Evolutionary conservation across 2,329 filamentous ascomycete species (phyloP), one percentile per base, ranked within the genome.

Genomic region (Fusarium verrucosum): DNA sequence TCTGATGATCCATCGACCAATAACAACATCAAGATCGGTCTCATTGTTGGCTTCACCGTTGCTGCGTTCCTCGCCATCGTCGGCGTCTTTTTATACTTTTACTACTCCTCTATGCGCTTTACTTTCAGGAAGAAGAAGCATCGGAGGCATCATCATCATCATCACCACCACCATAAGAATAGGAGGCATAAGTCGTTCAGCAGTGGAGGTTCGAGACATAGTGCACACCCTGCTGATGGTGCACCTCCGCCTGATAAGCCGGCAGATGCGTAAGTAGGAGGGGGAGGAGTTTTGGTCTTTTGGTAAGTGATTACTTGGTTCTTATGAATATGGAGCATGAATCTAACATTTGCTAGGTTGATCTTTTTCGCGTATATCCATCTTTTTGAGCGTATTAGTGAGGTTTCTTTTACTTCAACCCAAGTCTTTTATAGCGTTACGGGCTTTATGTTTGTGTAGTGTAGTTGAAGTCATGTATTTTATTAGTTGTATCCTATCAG

Each of bases 41-140:
- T 81, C 56, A 74, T 79, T 5, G 76, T 82, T 40, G 80, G 77
- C 55, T 70, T 82, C 36, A 70, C 78, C 5, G 70, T 82, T 19
- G 74, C 75, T 23, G 66, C 76, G 19, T 82, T 82, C 53, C 50
- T 83, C 52, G 68, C 75, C 16, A 76, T 70, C 19, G 58, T 76
- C 17, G 51, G 70, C 35, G 72, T 72, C 33, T 82, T 83, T 58
- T 61, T 80, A 33, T 79, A 75, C 64, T 66, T 73, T 5, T 82
- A 82, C 62, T 74, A 79, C 42, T 53, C 59, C 19, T 78, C 80
- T 4, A 73, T 81, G 38, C 73, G 73, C 8, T 76, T 76, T 51
- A 71, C 71, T 2, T 64, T 68, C 17, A 73, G 70, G 28, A 75
- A 70, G 55, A 70, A 58, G 54, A 70, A 65, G 35, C 65, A 60